Percentiles rank a stretch among this genome's conserved stretches.
These are phyloP conservation scores for Bolboschoenus planiculmis DNA, from an alignment of 176 grass and related monocot genomes.

Conservation along the genomic window DNA sequence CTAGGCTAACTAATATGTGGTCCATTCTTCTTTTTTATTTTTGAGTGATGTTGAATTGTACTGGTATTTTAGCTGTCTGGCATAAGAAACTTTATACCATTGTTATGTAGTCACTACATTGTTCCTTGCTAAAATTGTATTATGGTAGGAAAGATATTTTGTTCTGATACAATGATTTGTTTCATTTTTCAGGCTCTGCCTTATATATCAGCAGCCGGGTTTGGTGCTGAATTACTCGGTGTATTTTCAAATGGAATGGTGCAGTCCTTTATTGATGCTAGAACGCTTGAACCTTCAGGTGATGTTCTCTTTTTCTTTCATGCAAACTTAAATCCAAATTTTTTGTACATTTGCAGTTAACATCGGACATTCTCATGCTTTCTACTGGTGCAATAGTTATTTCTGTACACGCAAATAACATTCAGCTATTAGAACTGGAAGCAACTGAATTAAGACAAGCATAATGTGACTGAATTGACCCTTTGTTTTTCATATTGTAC, in stretches of 20 bases:
- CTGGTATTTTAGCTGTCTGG: background rate
- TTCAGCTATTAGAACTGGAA: background rate
- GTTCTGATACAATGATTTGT: background rate
- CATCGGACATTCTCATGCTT: background rate
- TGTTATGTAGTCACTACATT: background rate
- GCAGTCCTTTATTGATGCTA: conserved; percentile 92
- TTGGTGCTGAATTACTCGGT: conserved; percentile 78
- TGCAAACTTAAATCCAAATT: background rate
- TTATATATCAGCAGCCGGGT: conserved; percentile 94
- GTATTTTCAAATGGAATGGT: conserved; percentile 91
- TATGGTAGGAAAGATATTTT: background rate
- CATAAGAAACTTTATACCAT: background rate
- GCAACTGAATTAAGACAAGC: background rate
- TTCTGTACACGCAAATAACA: background rate
- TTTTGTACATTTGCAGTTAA: background rate
- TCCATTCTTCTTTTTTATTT: background rate
- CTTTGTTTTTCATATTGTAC: background rate
- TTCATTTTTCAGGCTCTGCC: conserved; percentile 75
- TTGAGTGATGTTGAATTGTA: background rate
- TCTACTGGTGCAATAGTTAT: background rate
- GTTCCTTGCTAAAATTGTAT: background rate
- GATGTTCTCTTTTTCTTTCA: background rate
- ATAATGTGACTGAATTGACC: background rate
- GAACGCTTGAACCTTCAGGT: conserved; percentile 83
- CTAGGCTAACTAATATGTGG: background rate